Conservation (phyloP, 2,329 filamentous ascomycete genomes). For the Pseudocercospora fuligena region DNA sequence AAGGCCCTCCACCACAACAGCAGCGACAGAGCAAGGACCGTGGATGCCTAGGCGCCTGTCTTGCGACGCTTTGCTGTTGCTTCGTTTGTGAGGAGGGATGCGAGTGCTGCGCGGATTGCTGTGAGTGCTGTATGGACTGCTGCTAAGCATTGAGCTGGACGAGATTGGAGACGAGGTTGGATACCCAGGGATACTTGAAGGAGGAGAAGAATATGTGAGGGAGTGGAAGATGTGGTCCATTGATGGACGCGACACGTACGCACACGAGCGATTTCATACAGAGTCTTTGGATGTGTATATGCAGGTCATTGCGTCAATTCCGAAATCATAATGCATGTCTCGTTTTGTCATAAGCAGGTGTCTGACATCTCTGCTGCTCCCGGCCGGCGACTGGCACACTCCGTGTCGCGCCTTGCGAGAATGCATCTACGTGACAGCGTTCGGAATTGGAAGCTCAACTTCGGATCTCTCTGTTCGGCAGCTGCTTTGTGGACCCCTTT, state of each 20-base stretch:
- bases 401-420: background rate
- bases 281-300: constrained; percentile 25
- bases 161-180: constrained; percentile 2
- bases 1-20: constrained; percentile 43
- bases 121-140: constrained; percentile 52
- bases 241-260: background rate
- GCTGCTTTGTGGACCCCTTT: no score
- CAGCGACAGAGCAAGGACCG: constrained; percentile 52
- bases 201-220: background rate
- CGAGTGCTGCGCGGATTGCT: constrained; percentile 67
- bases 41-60: constrained; percentile 58
- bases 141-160: constrained; percentile 14
- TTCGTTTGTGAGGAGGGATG: constrained; percentile 68
- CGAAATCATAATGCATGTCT: constrained; percentile 15
- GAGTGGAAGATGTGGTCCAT: background rate
- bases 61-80: constrained; percentile 65
- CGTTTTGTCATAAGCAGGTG: background rate
- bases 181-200: background rate
- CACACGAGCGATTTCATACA: constrained; percentile 4
- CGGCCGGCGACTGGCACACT: no score
- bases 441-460: no score
- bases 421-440: background rate
- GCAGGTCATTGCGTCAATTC: constrained; percentile 27
- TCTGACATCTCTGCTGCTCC: no score
- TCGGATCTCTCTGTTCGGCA: no score